phyloP scores from a whole-genome alignment of 257 asterid species.

The Misopates orontium region DNA sequence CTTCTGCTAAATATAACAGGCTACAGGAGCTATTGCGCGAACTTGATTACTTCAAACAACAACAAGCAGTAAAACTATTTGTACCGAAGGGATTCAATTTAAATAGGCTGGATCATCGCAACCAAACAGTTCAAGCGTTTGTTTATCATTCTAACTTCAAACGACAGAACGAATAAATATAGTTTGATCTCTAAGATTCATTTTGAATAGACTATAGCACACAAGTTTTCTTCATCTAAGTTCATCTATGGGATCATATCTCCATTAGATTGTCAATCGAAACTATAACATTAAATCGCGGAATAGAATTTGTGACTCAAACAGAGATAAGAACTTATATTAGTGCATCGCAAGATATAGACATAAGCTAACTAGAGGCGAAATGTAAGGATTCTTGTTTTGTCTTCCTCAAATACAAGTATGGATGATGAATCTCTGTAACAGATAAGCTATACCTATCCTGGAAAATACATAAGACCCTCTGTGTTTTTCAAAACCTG shows the following conservation, averaged over 20 bases:
- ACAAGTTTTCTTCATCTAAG: background rate
- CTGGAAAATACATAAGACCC: too few relatives aligned
- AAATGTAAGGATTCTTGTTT: background rate
- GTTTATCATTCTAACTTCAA: background rate
- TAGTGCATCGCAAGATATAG: background rate
- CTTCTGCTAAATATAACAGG: too few relatives aligned
- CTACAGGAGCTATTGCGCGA: too few relatives aligned
- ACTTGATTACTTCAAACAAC: too few relatives aligned
- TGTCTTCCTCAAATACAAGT: background rate
- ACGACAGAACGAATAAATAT: background rate
- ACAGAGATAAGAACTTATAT: background rate
- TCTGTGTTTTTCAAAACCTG: too few relatives aligned
- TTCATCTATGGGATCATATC: background rate
- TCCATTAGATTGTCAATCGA: too few relatives aligned
- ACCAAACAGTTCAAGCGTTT: background rate
- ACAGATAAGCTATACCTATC: slow-evolving; percentile 6
- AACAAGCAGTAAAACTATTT: too few relatives aligned
- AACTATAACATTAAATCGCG: background rate
- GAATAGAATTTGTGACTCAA: background rate
- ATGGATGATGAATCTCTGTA: background rate
- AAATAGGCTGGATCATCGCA: background rate
- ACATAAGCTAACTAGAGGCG: background rate
- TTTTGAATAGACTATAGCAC: background rate
- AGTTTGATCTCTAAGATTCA: background rate
- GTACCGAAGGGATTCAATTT: too few relatives aligned